A percentile compares a stretch with the other conserved stretches of the same genome.
These are phyloP conservation scores for Cucurbita argyrosperma DNA, from an alignment of 306 rosid genomes.

Conservation along the genomic window DNA sequence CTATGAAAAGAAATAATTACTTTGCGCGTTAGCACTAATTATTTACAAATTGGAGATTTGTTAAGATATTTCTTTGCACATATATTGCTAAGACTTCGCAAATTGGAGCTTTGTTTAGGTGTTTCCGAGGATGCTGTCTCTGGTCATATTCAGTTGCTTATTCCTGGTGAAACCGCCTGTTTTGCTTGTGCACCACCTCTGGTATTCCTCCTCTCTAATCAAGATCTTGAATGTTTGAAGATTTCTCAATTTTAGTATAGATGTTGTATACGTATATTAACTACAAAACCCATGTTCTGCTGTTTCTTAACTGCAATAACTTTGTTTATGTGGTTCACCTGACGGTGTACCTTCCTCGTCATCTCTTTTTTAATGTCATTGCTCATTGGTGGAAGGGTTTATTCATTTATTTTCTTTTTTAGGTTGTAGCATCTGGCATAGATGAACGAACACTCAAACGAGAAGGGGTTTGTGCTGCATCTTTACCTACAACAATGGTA, in stretches of 20 bases:
- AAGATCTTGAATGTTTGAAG: neutral
- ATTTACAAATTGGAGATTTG: conserved; percentile 12
- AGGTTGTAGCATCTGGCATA: conserved; percentile 94
- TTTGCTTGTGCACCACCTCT: conserved; percentile 99
- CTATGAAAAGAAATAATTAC: neutral
- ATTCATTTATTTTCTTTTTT: conserved; percentile 8
- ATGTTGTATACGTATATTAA: neutral
- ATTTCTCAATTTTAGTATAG: neutral
- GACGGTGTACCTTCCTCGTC: neutral
- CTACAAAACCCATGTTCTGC: neutral
- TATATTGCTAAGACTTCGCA: neutral
- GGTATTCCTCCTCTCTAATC: conserved; percentile 26
- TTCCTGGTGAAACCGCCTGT: conserved; percentile 98
- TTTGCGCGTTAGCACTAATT: neutral
- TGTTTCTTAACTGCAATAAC: neutral
- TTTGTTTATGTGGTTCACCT: neutral
- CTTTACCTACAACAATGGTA: conserved; percentile 97
- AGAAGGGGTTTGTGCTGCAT: conserved; percentile 99
- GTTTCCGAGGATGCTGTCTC: conserved; percentile 99
- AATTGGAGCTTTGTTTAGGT: conserved; percentile 39
- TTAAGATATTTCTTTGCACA: conserved; percentile 51
- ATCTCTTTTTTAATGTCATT: neutral
- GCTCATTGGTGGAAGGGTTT: neutral
- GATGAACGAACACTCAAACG: conserved; percentile 98
- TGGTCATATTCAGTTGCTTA: conserved; percentile 85